Percentiles rank a stretch among this genome's conserved stretches.
phyloP scores from a whole-genome alignment of 352 stramenopile species.

The Bremia lactucae region DNA sequence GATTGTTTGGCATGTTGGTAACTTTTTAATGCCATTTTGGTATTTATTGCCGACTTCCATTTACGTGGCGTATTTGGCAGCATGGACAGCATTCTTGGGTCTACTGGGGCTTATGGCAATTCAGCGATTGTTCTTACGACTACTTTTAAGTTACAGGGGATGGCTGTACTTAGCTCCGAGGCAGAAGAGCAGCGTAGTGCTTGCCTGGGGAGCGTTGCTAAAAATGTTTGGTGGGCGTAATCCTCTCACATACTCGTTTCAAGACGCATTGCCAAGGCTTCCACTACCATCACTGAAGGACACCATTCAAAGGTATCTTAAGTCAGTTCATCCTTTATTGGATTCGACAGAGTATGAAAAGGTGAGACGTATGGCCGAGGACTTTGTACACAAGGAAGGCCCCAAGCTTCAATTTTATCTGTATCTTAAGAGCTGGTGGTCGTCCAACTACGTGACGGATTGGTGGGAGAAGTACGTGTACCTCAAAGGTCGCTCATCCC shows the following conservation, averaged over 20 bases:
- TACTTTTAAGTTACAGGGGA: slow-evolving; percentile 79
- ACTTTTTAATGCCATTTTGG: slow-evolving; percentile 66
- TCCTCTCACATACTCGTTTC: slow-evolving; percentile 85
- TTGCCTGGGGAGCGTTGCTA: slow-evolving; percentile 63
- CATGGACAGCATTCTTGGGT: slow-evolving; percentile 70
- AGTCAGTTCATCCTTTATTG: slow-evolving; percentile 88
- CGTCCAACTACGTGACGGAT: slow-evolving; percentile 85
- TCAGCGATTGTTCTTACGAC: slow-evolving; percentile 71
- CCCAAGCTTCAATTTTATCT: slow-evolving; percentile 86
- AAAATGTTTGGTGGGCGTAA: slow-evolving; percentile 76
- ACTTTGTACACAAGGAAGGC: slow-evolving; percentile 85
- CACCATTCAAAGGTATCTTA: slow-evolving; percentile 86
- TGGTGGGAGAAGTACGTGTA: slow-evolving; percentile 89
- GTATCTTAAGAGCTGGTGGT: slow-evolving; percentile 86
- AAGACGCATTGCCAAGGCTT: slow-evolving; percentile 85
- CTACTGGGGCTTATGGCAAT: slow-evolving; percentile 77
- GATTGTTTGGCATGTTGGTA: slow-evolving; percentile 71
- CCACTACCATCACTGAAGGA: slow-evolving; percentile 90
- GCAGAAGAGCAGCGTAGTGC: slow-evolving; percentile 56
- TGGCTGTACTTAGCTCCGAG: slow-evolving; percentile 76
- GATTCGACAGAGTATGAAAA: slow-evolving; percentile 80
- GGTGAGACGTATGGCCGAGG: slow-evolving; percentile 68
- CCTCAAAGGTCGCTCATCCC: slow-evolving; percentile 73
- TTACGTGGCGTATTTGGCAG: slow-evolving; percentile 78
- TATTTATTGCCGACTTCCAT: slow-evolving; percentile 49